Percentiles rank a stretch among this genome's conserved stretches.
These are phyloP conservation scores for Trebouxia sp. DNA, from an alignment of 139 green algal genomes.

Conservation along the genomic window DNA sequence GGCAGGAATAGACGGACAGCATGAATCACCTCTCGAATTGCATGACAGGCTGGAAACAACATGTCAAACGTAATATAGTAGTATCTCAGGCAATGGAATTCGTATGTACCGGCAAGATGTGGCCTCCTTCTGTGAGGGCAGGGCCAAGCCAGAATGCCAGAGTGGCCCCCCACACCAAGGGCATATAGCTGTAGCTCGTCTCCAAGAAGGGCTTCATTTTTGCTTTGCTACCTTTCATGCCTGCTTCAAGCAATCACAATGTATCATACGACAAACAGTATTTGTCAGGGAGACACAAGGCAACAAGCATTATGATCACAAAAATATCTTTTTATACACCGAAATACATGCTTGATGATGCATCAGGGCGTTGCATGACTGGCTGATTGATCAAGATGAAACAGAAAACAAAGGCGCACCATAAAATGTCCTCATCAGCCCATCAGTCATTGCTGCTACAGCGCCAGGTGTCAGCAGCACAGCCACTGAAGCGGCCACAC, in stretches of 20 bases:
- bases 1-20: no score
- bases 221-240: no score
- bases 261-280: no score
- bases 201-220: slow-evolving; percentile 53
- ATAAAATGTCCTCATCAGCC: not conserved
- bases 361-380: no score
- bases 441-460: not conserved
- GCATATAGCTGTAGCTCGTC: slow-evolving; percentile 71
- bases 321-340: no score
- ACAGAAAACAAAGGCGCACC: no score
- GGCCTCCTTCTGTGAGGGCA: slow-evolving; percentile 57
- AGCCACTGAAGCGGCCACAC: slow-evolving; percentile 48
- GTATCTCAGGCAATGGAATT: not conserved
- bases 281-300: no score
- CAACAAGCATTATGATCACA: no score
- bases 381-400: no score
- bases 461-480: not conserved
- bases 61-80: not conserved
- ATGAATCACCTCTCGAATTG: not conserved
- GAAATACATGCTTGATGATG: no score
- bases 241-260: not conserved
- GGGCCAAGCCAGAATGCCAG: slow-evolving; percentile 62
- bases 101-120: slow-evolving; percentile 48
- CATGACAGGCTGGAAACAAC: not conserved
- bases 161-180: slow-evolving; percentile 64